Evolutionary conservation across 106 monocot genomes (phyloP), one percentile per base, ranked within the genome.

Genomic region (Posidonia australis): DNA sequence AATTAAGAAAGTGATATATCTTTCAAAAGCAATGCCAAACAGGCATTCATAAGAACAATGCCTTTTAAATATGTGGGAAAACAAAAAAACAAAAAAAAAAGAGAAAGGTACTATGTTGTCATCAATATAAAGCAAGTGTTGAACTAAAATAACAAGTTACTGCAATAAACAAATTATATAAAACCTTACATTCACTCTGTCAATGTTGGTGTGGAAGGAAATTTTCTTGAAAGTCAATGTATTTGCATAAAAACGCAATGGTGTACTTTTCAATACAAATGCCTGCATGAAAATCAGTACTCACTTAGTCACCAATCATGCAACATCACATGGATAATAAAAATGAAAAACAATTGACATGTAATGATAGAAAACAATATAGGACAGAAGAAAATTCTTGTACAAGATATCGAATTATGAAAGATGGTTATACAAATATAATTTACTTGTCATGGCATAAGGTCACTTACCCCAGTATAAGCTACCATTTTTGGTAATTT

Each of bases 391-490:
- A 51, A 16, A 20, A 20, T 5, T 51, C 16, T 51, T 5, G 16
- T 51, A 21, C 5, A 26, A 26, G 28, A 56, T 12, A 25, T 28
- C 36, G 10, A 60, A 60, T 17, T 3, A 36, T 1, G 36, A 36
- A 31, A 60, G 27, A 36, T 12, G 18, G 18, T 28, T 11, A 16
- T n/a, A 16, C 19, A 60, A n/a, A n/a, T 17, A 18, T 7, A n/a
- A 36, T 7, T 60, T 0, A 36, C 16, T 36, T 36, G 7, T 58
- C 43, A 19, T 43, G 19, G 1, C 5, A 30, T 29, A 26, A 58
- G 47, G 45, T 28, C 18, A 65, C 79, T 86, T 61, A 94, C 94
- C 74, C 84, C 90, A 73, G 86, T 78, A 87, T 90, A 86, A 69
- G 94, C 86, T 47, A 81, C 46, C 26, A 68, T 12, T 70, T 68